Base-by-base conservation (phyloP, 108 stramenopile species). In the Parietichytrium sp. region DNA sequence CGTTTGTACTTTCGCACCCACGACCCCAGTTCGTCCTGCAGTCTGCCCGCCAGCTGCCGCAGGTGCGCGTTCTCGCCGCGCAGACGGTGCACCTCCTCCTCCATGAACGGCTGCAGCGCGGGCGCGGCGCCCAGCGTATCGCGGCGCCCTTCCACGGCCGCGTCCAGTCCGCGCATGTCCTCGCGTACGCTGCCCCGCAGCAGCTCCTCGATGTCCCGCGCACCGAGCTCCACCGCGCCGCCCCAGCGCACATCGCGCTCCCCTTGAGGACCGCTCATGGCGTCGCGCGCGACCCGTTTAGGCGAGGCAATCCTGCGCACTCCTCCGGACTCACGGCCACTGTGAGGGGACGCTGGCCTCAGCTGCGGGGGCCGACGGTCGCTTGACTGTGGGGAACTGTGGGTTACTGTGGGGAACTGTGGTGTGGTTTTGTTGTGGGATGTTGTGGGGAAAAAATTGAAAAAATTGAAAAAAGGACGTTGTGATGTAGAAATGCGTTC, bases 141-240 rank as follows among this genome's bases (percentile, higher is more conserved):
- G 10, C n/a, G 13, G 16, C 23, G 38, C 42, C 45, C 38, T 23
- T 33, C 38, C 33, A 72, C 33, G 3, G 61, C 38, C 1, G 38
- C 10, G 42, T 72, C 61, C 15, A 72, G 42, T 27, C 38, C 38
- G 6, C 38, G 61, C 33, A 33, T 8, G 10, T 33, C 61, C 42
- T 72, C 61, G 61, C 36, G 61, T n/a, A n/a, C n/a, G n/a, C n/a
- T n/a, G 61, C 61, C 61, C 6, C 61, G 61, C 8, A 72, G 42
- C 10, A 72, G 61, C 8, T 72, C 61, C 1, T 72, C 61, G 33
- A 72, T 72, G 20, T 72, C 61, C 20, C 25, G 36, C 10, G 61
- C 20, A 1, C 61, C 61, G 6, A 72, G 33, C 20, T 72, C 61
- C 8, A 72, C 38, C 29, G 52, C 25, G 52, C 27, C 52, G 52